phyloP scores from a whole-genome alignment of 2,329 filamentous ascomycete genomes.

The Bipolaris oryzae region DNA sequence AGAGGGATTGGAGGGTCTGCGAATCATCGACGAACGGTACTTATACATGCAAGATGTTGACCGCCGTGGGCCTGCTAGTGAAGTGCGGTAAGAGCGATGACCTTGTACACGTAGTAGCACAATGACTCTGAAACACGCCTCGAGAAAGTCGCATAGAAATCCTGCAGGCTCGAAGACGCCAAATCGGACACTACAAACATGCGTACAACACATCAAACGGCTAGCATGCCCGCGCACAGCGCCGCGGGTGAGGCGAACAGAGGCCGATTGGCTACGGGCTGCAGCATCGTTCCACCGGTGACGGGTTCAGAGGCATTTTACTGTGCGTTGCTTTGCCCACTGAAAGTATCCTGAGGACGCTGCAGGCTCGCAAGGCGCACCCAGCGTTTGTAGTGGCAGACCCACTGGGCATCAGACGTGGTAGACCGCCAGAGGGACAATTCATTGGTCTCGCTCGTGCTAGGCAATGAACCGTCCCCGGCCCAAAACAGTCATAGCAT shows the following conservation, averaged over 20 bases:
- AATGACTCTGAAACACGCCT: conserved; percentile 14
- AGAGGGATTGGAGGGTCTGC: conserved; percentile 2
- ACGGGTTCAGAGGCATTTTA: conserved; percentile 6
- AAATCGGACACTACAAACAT: conserved; percentile 9
- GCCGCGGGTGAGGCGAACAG: conserved; percentile 14
- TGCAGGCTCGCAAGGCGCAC: conserved; percentile 10
- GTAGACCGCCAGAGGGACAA: conserved; percentile 14
- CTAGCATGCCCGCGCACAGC: conserved; percentile 3
- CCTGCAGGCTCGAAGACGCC: conserved; percentile 10
- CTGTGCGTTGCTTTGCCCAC: conserved; percentile 10
- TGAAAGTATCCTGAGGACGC: neutral
- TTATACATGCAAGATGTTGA: conserved; percentile 12
- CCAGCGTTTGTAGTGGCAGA: conserved; percentile 15
- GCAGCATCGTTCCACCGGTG: conserved; percentile 10
- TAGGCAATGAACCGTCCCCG: conserved; percentile 9
- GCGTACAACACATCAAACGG: conserved; percentile 16
- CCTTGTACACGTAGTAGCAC: conserved; percentile 14
- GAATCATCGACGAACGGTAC: conserved; percentile 1
- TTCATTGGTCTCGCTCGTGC: conserved; percentile 8
- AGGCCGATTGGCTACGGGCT: conserved; percentile 10
- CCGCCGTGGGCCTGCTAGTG: conserved; percentile 7
- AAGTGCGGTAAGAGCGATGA: conserved; percentile 12
- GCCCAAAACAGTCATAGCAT: conserved; percentile 2
- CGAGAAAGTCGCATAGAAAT: conserved; percentile 2
- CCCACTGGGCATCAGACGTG: conserved; percentile 15